Percentiles rank a stretch among this genome's conserved stretches.
These are phyloP conservation scores for Globisporangium mamillatum DNA, from an alignment of 352 stramenopile species.

Conservation along the genomic window DNA sequence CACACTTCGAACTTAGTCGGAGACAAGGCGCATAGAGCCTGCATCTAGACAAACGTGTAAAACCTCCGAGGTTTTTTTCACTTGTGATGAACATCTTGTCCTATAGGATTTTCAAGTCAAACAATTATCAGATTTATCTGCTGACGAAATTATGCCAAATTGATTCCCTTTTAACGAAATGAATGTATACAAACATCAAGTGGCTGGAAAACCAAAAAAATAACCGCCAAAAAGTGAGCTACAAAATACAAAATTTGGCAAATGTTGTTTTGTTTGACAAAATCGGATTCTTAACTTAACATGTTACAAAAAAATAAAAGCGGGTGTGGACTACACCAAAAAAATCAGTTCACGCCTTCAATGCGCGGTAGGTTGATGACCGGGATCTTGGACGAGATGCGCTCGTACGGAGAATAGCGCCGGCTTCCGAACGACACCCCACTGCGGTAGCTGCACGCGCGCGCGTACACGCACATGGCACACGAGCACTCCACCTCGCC, in stretches of 20 bases:
- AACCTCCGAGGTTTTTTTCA: no score
- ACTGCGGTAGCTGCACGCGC: neutral
- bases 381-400: conserved; percentile 53
- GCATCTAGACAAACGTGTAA: no score
- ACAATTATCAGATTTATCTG: no score
- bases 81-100: no score
- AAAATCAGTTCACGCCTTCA: conserved; percentile 56
- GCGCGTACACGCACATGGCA: conserved; percentile 22
- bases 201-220: no score
- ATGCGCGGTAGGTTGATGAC: conserved; percentile 56
- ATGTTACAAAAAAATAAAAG: conserved; percentile 2
- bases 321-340: neutral
- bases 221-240: no score
- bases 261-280: neutral
- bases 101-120: no score
- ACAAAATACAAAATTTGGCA: neutral
- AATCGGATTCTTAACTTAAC: conserved; percentile 13
- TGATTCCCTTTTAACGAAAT: no score
- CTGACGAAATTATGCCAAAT: no score
- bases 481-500: conserved; percentile 50
- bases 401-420: conserved; percentile 38
- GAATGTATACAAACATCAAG: no score
- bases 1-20: no score
- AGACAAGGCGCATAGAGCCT: no score
- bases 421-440: neutral